Conservation (phyloP, 2,329 filamentous ascomycete genomes). For the Lecanosticta acicola region DNA sequence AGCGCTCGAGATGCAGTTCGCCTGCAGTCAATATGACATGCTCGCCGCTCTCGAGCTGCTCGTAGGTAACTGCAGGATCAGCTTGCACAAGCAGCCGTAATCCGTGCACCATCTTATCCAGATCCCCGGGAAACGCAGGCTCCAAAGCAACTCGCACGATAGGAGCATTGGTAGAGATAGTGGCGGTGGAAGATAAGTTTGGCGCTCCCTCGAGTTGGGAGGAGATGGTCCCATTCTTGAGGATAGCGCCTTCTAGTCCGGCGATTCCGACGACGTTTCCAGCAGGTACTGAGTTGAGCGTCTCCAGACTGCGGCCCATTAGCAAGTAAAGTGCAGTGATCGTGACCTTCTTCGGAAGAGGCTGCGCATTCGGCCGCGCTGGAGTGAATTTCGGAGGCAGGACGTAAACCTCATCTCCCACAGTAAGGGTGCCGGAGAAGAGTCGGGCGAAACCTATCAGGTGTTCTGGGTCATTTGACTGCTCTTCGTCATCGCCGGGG, state of each 20-base stretch:
- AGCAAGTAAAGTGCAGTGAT: slow-evolving; percentile 88
- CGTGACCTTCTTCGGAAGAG: slow-evolving; percentile 73
- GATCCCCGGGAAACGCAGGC: slow-evolving; percentile 78
- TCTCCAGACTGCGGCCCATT: slow-evolving; percentile 86
- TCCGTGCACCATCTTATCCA: slow-evolving; percentile 91
- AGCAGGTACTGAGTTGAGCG: slow-evolving; percentile 76
- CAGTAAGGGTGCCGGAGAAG: slow-evolving; percentile 82
- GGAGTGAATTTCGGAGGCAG: slow-evolving; percentile 90
- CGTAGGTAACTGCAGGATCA: slow-evolving; percentile 92
- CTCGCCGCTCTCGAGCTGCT: slow-evolving; percentile 86
- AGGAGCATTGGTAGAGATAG: slow-evolving; percentile 64
- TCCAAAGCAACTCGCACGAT: slow-evolving; percentile 97
- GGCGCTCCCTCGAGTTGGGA: slow-evolving; percentile 79
- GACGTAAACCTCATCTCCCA: slow-evolving; percentile 88
- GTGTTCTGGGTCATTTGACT: slow-evolving; percentile 70
- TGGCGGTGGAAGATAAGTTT: slow-evolving; percentile 80
- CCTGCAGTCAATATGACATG: slow-evolving; percentile 93
- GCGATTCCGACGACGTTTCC: slow-evolving; percentile 94
- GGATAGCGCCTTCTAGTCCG: slow-evolving; percentile 84
- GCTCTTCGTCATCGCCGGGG: slow-evolving; percentile 46
- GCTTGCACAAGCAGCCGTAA: slow-evolving; percentile 84
- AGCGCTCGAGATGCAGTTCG: slow-evolving; percentile 88
- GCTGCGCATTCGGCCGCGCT: slow-evolving; percentile 62
- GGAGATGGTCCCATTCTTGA: slow-evolving; percentile 92
- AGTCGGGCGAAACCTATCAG: slow-evolving; percentile 91